Evolutionary conservation across 2,329 filamentous ascomycete genomes (phyloP).

Genomic region (Epichloe aotearoae): DNA sequence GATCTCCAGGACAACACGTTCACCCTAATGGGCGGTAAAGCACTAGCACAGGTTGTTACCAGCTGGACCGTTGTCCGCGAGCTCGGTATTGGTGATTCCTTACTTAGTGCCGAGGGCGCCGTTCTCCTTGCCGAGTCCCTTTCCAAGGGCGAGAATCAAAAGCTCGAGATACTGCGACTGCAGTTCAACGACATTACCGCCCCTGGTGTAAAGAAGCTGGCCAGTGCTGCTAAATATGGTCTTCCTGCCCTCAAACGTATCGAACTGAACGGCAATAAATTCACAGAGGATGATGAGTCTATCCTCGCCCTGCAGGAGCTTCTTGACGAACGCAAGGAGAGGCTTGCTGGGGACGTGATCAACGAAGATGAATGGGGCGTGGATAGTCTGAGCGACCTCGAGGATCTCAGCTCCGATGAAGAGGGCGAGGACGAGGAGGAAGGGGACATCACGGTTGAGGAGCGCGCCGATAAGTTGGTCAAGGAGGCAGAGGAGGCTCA

Average conservation of each 20-base stretch:
- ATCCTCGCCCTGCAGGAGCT: constrained; percentile 56
- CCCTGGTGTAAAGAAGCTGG: constrained; percentile 57
- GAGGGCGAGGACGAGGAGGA: constrained; percentile 57
- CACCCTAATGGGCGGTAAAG: constrained; percentile 64
- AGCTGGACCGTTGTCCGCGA: constrained; percentile 68
- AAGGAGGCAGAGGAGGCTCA: constrained; percentile 60
- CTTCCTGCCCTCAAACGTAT: constrained; percentile 72
- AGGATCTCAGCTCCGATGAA: constrained; percentile 59
- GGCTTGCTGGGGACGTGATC: constrained; percentile 49
- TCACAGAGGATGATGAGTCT: constrained; percentile 68
- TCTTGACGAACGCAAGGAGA: constrained; percentile 66
- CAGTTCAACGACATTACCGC: constrained; percentile 92
- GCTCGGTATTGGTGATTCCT: constrained; percentile 78
- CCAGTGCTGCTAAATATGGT: constrained; percentile 49
- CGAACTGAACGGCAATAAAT: constrained; percentile 94
- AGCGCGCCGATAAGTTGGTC: constrained; percentile 54
- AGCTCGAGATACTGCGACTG: constrained; percentile 67
- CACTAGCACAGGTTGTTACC: constrained; percentile 60
- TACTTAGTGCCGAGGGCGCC: constrained; percentile 67
- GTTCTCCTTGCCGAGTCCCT: constrained; percentile 62
- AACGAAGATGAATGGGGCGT: constrained; percentile 74
- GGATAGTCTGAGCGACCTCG: constrained; percentile 76
- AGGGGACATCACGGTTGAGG: constrained; percentile 46
- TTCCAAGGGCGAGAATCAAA: constrained; percentile 59
- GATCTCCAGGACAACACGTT: constrained; percentile 98